phyloP scores from a whole-genome alignment of 345 rosid species.

The Iberis pinnata region DNA sequence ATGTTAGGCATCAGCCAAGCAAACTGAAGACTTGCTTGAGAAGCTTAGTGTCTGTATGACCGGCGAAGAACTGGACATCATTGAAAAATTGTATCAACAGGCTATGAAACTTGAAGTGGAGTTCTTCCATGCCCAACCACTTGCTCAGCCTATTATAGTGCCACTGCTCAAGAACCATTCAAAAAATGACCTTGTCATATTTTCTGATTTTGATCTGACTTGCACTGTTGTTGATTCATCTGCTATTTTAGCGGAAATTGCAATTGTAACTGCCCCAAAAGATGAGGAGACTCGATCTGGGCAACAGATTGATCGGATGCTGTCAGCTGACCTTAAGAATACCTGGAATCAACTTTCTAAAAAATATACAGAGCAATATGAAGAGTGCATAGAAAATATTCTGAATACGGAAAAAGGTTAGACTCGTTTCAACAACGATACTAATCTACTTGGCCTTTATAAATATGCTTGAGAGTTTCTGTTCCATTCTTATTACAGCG shows the following conservation, averaged over 20 bases:
- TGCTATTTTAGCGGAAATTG: conserved; percentile 92
- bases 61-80: conserved; percentile 85
- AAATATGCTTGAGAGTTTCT: neutral
- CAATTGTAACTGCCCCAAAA: conserved; percentile 82
- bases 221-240: conserved; percentile 94
- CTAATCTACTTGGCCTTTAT: neutral
- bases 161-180: conserved; percentile 56
- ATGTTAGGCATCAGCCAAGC: conserved; percentile 74
- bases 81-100: conserved; percentile 89
- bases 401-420: conserved; percentile 58
- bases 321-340: conserved; percentile 69
- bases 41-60: conserved; percentile 89
- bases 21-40: conserved; percentile 91
- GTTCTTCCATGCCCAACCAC: conserved; percentile 73
- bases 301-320: conserved; percentile 51
- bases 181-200: conserved; percentile 52
- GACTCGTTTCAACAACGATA: neutral
- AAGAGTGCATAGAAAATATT: conserved; percentile 77
- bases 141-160: conserved; percentile 62
- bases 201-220: conserved; percentile 95
- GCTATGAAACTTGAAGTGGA: conserved; percentile 97
- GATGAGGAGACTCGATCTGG: conserved; percentile 54
- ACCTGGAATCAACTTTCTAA: conserved; percentile 69
- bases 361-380: conserved; percentile 80
- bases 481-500: conserved; percentile 33